Evolutionary conservation across 2,329 filamentous ascomycete genomes (phyloP).

Genomic region (Penicillium sp.): DNA sequence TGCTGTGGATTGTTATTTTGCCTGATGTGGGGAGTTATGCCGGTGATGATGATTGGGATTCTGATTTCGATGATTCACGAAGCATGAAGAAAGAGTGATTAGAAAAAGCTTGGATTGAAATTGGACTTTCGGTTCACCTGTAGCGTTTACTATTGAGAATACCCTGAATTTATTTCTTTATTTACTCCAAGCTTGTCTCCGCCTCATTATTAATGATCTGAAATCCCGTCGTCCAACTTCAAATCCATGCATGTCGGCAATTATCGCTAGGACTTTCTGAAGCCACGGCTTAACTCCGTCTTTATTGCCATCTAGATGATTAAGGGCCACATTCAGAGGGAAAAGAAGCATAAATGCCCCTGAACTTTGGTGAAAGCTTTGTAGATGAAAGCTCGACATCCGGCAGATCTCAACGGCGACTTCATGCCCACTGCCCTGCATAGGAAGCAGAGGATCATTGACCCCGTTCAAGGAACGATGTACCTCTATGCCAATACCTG

Average conservation of each 20-base stretch:
- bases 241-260: slow-evolving; percentile 16
- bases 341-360: slow-evolving; percentile 17
- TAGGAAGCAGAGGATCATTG: slow-evolving; percentile 16
- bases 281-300: slow-evolving; percentile 10
- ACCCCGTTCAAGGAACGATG: not conserved
- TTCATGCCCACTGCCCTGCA: slow-evolving; percentile 14
- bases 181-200: not conserved
- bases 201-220: not conserved
- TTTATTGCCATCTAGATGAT: slow-evolving; percentile 5
- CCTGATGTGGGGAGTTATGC: not conserved
- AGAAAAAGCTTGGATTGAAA: no score
- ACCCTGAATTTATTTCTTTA: not conserved
- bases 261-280: slow-evolving; percentile 9
- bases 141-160: not conserved
- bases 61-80: not conserved
- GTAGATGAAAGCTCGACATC: slow-evolving; percentile 16
- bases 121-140: not conserved
- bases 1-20: slow-evolving; percentile 12
- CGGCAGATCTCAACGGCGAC: slow-evolving; percentile 17
- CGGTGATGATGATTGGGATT: slow-evolving; percentile 13
- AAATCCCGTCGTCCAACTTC: slow-evolving; percentile 14
- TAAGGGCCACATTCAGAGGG: slow-evolving; percentile 12
- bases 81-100: not conserved
- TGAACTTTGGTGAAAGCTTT: slow-evolving; percentile 7
- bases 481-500: not conserved